Evolutionary conservation across 805 yeast species (phyloP), one percentile per base, ranked within the genome.

Genomic region (Suhomyces faveliae): DNA sequence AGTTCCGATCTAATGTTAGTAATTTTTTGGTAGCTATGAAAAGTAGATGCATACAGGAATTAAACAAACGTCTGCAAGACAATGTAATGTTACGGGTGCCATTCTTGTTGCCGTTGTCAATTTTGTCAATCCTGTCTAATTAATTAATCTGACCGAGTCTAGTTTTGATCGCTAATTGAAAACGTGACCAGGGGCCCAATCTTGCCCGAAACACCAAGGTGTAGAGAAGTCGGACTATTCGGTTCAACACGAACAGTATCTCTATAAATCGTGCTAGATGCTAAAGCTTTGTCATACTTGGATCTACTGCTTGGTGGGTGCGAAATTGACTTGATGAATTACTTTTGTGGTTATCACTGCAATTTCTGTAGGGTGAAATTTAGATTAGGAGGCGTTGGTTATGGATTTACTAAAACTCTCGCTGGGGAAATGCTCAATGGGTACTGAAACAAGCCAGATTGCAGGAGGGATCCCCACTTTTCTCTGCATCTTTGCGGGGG

Each of bases 41-140:
- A 15, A 5, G 7, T 9, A 8, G 21, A 24, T 33, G 73, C 86
- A 50, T 67, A 81, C 85, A 42, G 97, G 97, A 48, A 89, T 82
- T 57, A 89, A 71, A 58, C 96, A 89, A 17, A 89, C 80, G 59
- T 90, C 97, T 1, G 96, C 96, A 38, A 87, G 72, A 67, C 96
- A 89, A 53, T 79, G 78, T 12, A 88, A 54, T 27, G 67, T 67
- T 13, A 80, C 79, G 12, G 51, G 20, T 12, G 29, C 29, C 57
- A 53, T 51, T 21, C 30, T 40, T 25, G 41, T 17, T 6, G n/a
- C 30, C 5, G 30, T 5, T 27, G 12, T n/a, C n/a, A n/a, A n/a
- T 25, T 8, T 11, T 27, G 30, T 6, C 6, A 27, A 27, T 5
- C 30, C n/a, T 27, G 7, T 27, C 7, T n/a, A n/a, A n/a, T n/a